Evolutionary conservation across 2,329 filamentous ascomycete genomes (phyloP).

Genomic region (Diplodia mutila): DNA sequence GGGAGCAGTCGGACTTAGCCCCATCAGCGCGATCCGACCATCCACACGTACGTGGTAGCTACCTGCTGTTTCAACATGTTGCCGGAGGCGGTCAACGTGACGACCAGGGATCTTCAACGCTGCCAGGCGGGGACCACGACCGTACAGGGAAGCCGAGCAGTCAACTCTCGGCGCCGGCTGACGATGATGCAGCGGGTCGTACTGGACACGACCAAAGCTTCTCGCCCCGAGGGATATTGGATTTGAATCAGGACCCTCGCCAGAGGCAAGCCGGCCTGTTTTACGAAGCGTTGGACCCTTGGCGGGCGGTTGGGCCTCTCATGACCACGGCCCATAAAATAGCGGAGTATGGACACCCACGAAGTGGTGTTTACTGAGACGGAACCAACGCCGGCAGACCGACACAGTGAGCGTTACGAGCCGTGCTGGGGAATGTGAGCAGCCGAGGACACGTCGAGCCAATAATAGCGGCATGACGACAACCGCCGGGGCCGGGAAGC

Average conservation of each 20-base stretch:
- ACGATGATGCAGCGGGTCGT: slow-evolving; percentile 12
- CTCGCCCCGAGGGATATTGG: slow-evolving; percentile 14
- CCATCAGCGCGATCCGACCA: slow-evolving; percentile 17
- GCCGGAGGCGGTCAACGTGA: slow-evolving; percentile 5
- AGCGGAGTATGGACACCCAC: slow-evolving; percentile 21
- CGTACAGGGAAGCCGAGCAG: slow-evolving; percentile 11
- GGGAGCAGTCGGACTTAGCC: slow-evolving; percentile 12
- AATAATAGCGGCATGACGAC: slow-evolving; percentile 24
- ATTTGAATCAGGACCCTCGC: slow-evolving; percentile 23
- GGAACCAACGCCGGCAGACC: slow-evolving; percentile 23
- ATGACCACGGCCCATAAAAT: slow-evolving; percentile 24
- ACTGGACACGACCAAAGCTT: slow-evolving; percentile 13
- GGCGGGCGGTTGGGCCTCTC: slow-evolving; percentile 12
- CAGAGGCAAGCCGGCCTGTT: slow-evolving; percentile 10
- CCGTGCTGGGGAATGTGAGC: slow-evolving; percentile 15
- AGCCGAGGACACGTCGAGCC: slow-evolving; percentile 14
- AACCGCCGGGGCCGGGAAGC: slow-evolving; percentile 11
- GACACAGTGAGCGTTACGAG: slow-evolving; percentile 25
- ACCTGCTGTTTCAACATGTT: slow-evolving; percentile 19
- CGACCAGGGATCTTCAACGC: slow-evolving; percentile 5
- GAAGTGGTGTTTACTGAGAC: slow-evolving; percentile 22
- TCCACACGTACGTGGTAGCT: slow-evolving; percentile 10
- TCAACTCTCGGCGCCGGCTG: neutral
- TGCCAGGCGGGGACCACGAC: neutral
- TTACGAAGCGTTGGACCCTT: slow-evolving; percentile 17